Percentiles rank a stretch among this genome's conserved stretches.
These are phyloP conservation scores for Globisporangium spiculum DNA, from an alignment of 352 stramenopile species.

Conservation along the genomic window DNA sequence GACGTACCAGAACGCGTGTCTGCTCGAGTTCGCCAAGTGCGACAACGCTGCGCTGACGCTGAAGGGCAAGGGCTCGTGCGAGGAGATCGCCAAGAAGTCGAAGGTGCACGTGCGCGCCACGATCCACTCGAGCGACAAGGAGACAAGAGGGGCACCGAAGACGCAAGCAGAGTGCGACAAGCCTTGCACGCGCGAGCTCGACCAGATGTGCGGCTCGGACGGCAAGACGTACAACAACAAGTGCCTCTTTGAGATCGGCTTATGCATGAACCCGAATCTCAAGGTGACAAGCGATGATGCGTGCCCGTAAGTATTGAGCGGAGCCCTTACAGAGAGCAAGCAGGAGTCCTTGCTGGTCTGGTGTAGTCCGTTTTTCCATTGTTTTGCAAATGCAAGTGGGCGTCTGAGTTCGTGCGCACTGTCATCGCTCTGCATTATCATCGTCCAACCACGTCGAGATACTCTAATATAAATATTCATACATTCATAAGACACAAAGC, in stretches of 20 bases:
- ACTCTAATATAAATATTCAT: background rate
- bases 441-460: background rate
- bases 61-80: conserved; percentile 4
- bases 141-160: background rate
- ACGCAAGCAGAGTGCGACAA: background rate
- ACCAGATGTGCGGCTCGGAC: conserved; percentile 19
- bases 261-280: conserved; percentile 14
- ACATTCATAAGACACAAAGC: background rate
- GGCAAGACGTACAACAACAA: conserved; percentile 21
- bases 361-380: background rate
- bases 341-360: background rate
- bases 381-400: background rate
- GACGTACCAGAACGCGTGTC: conserved; percentile 19
- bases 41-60: conserved; percentile 14
- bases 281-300: conserved; percentile 9
- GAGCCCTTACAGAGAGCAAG: background rate
- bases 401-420: background rate
- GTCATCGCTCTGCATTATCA: conserved; percentile 1
- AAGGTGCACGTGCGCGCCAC: conserved; percentile 11
- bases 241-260: conserved; percentile 20
- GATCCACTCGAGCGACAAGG: conserved; percentile 9
- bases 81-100: background rate
- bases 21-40: conserved; percentile 22
- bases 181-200: conserved; percentile 16
- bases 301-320: background rate